These are phyloP conservation scores for Cystobasidium tubakii DNA, from an alignment of 768 basidiomycete species.

Conservation along the genomic window DNA sequence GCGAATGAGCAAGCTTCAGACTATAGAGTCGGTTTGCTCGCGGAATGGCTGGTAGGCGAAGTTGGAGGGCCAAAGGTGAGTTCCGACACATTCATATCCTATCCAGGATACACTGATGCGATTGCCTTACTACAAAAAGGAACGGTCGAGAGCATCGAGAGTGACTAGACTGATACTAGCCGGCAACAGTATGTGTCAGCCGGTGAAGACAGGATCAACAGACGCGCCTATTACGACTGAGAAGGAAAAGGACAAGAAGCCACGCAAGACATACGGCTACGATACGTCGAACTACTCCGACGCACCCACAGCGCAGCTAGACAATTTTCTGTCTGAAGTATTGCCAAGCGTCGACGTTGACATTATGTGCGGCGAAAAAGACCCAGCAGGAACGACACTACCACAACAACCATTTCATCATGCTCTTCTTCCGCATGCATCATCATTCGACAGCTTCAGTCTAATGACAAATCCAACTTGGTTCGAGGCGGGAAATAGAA, in stretches of 20 bases:
- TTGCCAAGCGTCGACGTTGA: conserved; percentile 74
- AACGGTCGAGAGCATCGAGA: conserved; percentile 61
- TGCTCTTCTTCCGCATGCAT: conserved; percentile 69
- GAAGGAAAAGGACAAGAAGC: neutral
- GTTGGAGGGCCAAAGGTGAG: conserved; percentile 58
- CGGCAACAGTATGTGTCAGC: conserved; percentile 71
- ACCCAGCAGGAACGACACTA: conserved; percentile 80
- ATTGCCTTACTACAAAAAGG: conserved; percentile 46
- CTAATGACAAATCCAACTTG: conserved; percentile 88
- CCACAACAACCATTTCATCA: conserved; percentile 90
- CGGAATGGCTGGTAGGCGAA: conserved; percentile 83
- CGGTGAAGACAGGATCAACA: conserved; percentile 51
- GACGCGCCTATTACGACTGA: conserved; percentile 5
- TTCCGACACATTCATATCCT: neutral
- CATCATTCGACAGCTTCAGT: conserved; percentile 55
- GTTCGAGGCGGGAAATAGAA: conserved; percentile 52
- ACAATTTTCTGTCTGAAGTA: conserved; percentile 67
- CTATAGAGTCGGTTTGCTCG: conserved; percentile 73
- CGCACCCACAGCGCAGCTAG: conserved; percentile 66
- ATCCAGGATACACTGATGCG: neutral
- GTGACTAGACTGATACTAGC: conserved; percentile 82
- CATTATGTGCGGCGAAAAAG: conserved; percentile 76
- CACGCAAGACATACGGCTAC: conserved; percentile 62
- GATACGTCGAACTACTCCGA: conserved; percentile 64
- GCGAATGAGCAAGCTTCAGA: conserved; percentile 52